Evolutionary conservation across 2,329 filamentous ascomycete genomes (phyloP), one percentile per base, ranked within the genome.

Genomic region (Sporothrix phasma): DNA sequence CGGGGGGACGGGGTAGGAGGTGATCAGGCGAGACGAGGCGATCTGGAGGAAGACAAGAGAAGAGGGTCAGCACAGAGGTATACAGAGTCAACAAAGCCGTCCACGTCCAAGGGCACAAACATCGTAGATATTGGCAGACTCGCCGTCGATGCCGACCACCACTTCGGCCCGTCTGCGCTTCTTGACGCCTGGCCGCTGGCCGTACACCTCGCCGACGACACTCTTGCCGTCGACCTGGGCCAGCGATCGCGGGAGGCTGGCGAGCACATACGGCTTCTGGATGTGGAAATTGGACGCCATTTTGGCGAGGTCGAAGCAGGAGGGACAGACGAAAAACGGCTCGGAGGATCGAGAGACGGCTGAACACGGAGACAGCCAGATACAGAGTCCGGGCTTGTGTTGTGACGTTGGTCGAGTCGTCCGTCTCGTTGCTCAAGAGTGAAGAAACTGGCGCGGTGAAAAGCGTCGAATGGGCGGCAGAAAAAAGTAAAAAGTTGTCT

Each of bases 81-180:
- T 43, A 17, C 34, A 37, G 4, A 24, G 47, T 62, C 56, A 72
- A 24, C 13, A 47, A 26, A 60, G 34, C 31, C 19, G 49, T 5
- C 29, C 15, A 15, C 13, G 2, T 3, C 2, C 13, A 7, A 15
- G 31, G 17, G 15, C 3, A 64, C 82, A 69, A 69, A 86, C 84
- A 78, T 88, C 84, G 70, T 88, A 88, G 47, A 88, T 80, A 68
- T 85, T 87, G 2, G 85, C 77, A 3, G 84, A 82, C 71, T 88
- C 85, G 66, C 85, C 85, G 72, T 88, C 84, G 69, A 76, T 80
- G 22, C 85, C 85, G 31, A 88, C 82, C 10, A 80, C 81, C 56
- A 88, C 72, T 70, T 88, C 85, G 10, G 85, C 79, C 69, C 85
- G 81, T 75, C 86, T 86, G 69, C 82, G 80, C 75, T 83, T 86